Base-by-base conservation (phyloP, 2,329 filamentous ascomycete species). In the Cladophialophora yegresii region DNA sequence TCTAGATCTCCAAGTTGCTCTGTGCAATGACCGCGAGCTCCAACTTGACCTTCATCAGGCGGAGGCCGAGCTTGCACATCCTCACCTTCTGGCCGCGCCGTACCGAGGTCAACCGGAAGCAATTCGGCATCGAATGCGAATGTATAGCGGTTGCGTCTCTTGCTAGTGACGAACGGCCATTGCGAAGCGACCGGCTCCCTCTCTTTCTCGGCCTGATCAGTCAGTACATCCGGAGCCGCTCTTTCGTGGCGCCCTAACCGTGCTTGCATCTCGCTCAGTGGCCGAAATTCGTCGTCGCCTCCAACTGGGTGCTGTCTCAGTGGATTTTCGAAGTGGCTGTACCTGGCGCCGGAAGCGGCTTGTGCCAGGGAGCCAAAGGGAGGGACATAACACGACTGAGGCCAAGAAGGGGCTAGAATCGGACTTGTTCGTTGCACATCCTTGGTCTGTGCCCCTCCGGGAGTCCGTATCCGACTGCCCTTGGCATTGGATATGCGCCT, bases 261-360 rank as follows among this genome's bases (percentile, higher is more conserved):
- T 13, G 47, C 6, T 28, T 23, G 9, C 8, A 51, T 20, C 22
- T 51, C 26, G 20, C 26, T 51, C 47, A 30, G 2, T 30, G 40
- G 12, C 1, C 13, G 16, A 47, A n/a, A 6, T 28, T 51, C 22
- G 8, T 22, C 6, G 3, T 26, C 32, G 26, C 13, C 43, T 43
- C 30, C 45, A 3, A 50, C 43, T 7, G 57, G 57, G 22, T 59
- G 26, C 20, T 59, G 57, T 26, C 45, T 23, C 2, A 59, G 47
- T 30, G 57, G 57, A 30, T 43, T 59, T 8, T 59, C 45, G 32
- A 59, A 59, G 2, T 26, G 12, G 47, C 57, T 59, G n/a, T 59
- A 51, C 36, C 57, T 47, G 8, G 45, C 2, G 13, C 32, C 22
- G 13, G 28, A 13, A 32, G 4, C 9, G 20, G 47, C 23, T 20